These are phyloP conservation scores for Psilocybe subaeruginosa DNA, from an alignment of 768 basidiomycete genomes.

Conservation along the genomic window DNA sequence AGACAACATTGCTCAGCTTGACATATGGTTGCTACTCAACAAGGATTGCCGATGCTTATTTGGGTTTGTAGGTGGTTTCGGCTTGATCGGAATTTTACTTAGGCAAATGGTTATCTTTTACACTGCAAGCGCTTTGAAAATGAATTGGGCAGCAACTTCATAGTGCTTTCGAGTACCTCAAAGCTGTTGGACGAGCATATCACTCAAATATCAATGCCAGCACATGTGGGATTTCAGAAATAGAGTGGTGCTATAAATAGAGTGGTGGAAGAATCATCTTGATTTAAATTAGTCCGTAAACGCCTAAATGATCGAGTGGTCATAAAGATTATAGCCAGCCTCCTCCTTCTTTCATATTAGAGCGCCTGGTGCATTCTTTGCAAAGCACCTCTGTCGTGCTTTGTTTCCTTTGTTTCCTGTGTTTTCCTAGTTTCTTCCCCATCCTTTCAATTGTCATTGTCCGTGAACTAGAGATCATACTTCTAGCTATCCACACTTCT, in stretches of 20 bases:
- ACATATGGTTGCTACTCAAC: background rate
- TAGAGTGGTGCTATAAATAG: conserved; percentile 14
- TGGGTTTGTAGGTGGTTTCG: conserved; percentile 17
- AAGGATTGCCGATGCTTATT: conserved; percentile 13
- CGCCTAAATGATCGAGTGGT: background rate
- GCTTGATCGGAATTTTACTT: background rate
- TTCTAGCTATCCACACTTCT: background rate
- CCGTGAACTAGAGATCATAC: background rate
- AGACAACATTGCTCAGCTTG: background rate
- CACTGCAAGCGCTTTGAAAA: background rate
- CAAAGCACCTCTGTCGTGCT: background rate
- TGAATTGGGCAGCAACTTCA: no score
- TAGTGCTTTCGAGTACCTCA: no score
- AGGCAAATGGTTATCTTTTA: background rate
- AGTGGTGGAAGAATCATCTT: background rate
- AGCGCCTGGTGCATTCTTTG: conserved; percentile 1
- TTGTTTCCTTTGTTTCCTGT: conserved; percentile 1
- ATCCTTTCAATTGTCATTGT: background rate
- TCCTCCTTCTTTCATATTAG: conserved; percentile 12
- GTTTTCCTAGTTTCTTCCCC: background rate
- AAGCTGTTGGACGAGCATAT: background rate
- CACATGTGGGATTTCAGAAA: conserved; percentile 1
- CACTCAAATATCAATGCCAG: background rate
- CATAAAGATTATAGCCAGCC: conserved; percentile 15
- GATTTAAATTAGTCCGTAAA: conserved; percentile 1